Percentiles rank a stretch among this genome's conserved stretches.
phyloP scores from a whole-genome alignment of 148 eudicot genomes.

The Amaranthus cruentus region DNA sequence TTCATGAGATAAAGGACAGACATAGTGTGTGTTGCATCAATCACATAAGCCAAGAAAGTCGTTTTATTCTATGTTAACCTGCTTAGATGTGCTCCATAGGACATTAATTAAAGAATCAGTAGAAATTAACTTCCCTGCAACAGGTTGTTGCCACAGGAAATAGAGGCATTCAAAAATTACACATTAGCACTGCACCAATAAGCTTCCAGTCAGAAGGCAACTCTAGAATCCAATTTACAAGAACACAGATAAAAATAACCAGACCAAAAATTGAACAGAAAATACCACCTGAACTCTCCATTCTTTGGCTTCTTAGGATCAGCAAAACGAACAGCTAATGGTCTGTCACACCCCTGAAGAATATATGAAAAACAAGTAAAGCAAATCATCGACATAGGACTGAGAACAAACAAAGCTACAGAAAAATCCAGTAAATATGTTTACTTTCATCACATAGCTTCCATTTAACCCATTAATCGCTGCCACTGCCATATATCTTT shows the following conservation, averaged over 20 bases:
- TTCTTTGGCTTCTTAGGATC: constrained; percentile 89
- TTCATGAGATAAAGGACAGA: background rate
- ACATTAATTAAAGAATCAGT: background rate
- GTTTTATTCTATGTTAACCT: background rate
- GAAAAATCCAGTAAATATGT: constrained; percentile 18
- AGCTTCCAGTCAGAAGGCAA: background rate
- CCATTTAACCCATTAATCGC: constrained; percentile 85
- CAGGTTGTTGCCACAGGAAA: background rate
- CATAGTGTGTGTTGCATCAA: background rate
- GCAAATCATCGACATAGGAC: constrained; percentile 12
- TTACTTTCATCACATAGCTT: constrained; percentile 72
- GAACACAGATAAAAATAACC: background rate
- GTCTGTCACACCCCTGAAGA: constrained; percentile 78
- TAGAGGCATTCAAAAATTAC: background rate
- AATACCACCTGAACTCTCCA: constrained; percentile 58
- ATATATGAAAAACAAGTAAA: constrained; percentile 10
- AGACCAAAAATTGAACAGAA: constrained; percentile 7
- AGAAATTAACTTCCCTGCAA: background rate
- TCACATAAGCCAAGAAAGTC: background rate
- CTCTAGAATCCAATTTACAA: background rate
- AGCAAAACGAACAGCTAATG: constrained; percentile 85
- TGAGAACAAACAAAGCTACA: constrained; percentile 2
- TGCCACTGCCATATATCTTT: constrained; percentile 82
- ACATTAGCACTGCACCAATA: background rate
- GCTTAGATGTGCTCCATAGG: background rate